Conservation (phyloP, 2,329 filamentous ascomycete genomes). For the Coniella lustricola region DNA sequence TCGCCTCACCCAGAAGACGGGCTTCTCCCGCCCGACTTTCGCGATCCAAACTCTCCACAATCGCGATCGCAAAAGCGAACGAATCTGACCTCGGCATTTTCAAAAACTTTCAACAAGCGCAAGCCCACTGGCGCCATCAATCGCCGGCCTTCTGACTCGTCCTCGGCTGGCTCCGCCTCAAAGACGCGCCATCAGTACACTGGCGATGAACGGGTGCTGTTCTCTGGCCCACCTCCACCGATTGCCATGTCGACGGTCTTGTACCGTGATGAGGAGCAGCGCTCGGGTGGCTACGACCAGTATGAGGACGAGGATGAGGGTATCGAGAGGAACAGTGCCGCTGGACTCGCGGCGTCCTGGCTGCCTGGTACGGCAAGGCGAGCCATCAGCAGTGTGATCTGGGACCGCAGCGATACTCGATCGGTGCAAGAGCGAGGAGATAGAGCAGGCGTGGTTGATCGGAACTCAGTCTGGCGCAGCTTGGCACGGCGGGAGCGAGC, state of each 20-base stretch:
- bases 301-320: constrained; percentile 11
- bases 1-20: constrained; percentile 24
- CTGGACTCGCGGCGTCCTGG: constrained; percentile 13
- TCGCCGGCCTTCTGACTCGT: constrained; percentile 14
- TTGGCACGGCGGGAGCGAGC: constrained; percentile 39
- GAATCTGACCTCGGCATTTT: neutral
- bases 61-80: too few species aligned
- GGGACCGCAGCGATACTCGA: constrained; percentile 25
- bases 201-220: constrained; percentile 31
- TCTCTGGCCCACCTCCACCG: constrained; percentile 43
- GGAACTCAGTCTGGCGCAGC: constrained; percentile 40
- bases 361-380: constrained; percentile 20
- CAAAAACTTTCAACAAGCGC: constrained; percentile 10
- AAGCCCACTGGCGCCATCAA: constrained; percentile 12
- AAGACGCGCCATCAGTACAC: constrained; percentile 25
- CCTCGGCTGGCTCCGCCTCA: constrained; percentile 16
- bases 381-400: constrained; percentile 30
- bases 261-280: constrained; percentile 26
- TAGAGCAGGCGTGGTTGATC: constrained; percentile 22
- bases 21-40: constrained; percentile 15
- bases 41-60: constrained; percentile 6
- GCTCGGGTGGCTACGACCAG: constrained; percentile 12
- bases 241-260: constrained; percentile 38
- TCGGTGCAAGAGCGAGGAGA: constrained; percentile 10
- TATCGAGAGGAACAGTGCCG: constrained; percentile 1